These are phyloP conservation scores for Kwoniella bestiolae DNA, from an alignment of 768 basidiomycete genomes.

Conservation along the genomic window DNA sequence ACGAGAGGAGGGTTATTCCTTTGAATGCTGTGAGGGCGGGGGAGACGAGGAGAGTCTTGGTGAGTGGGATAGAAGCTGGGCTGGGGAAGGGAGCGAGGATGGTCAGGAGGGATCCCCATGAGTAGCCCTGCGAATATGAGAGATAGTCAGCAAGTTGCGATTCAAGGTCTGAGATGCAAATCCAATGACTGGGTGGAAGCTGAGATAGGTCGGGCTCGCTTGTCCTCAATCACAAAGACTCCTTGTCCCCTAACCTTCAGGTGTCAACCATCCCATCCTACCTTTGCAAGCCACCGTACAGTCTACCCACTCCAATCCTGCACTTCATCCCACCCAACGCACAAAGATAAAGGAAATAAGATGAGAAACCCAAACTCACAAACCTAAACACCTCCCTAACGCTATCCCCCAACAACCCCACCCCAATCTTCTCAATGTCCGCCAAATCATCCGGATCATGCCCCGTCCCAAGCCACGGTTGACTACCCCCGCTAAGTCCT, in stretches of 20 bases:
- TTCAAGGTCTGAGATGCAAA: not conserved
- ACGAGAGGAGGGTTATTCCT: constrained; percentile 21
- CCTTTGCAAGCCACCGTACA: too few relatives aligned
- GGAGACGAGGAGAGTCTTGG: constrained; percentile 33
- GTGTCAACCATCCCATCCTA: too few relatives aligned
- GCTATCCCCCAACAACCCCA: constrained; percentile 21
- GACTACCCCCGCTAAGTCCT: constrained; percentile 28
- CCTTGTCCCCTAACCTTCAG: too few relatives aligned
- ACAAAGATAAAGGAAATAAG: too few relatives aligned
- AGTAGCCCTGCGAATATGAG: constrained; percentile 39
- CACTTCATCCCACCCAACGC: too few relatives aligned
- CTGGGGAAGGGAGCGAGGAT: constrained; percentile 25
- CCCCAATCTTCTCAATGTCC: constrained; percentile 29
- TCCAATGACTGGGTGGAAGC: not conserved
- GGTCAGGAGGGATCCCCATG: constrained; percentile 40
- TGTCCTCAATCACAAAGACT: too few relatives aligned
- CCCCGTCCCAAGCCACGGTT: constrained; percentile 26
- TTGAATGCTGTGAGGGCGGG: constrained; percentile 27
- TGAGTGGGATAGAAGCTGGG: constrained; percentile 22
- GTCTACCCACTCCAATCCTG: too few relatives aligned
- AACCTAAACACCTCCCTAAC: constrained; percentile 23
- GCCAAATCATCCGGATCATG: constrained; percentile 37
- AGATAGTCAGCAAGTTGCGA: constrained; percentile 4
- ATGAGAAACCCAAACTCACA: constrained; percentile 15
- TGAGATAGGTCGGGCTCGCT: not conserved